A percentile compares a stretch with the other conserved stretches of the same genome.
Conservation (phyloP, 2,329 filamentous ascomycete genomes). For the Byssoonygena ceratinophila region DNA sequence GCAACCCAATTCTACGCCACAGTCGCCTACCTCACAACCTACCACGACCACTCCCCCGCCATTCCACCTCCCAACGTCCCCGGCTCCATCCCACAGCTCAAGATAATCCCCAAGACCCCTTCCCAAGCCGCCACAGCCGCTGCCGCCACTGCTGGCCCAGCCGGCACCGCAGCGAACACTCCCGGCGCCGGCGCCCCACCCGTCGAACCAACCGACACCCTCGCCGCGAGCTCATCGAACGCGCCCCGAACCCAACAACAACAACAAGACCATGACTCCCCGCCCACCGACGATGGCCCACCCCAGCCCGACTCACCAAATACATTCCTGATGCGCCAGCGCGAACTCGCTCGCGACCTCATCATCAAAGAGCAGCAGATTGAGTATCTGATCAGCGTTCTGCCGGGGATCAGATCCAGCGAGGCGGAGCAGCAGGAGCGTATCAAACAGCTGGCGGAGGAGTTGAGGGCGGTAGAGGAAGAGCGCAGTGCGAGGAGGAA, state of each 20-base stretch:
- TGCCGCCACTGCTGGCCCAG: constrained; percentile 14
- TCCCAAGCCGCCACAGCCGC: constrained; percentile 13
- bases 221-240: constrained; percentile 7
- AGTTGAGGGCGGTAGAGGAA: constrained; percentile 37
- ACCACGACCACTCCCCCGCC: constrained; percentile 37
- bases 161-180: constrained; percentile 26
- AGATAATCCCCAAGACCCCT: constrained; percentile 35
- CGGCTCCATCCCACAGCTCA: constrained; percentile 29
- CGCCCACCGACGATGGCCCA: background rate
- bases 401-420: constrained; percentile 38
- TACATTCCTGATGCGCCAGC: constrained; percentile 36
- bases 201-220: background rate
- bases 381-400: constrained; percentile 37
- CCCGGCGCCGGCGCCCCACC: background rate
- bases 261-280: constrained; percentile 15
- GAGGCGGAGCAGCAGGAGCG: constrained; percentile 37
- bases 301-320: constrained; percentile 31
- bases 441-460: constrained; percentile 35
- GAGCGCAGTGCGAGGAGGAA: constrained; percentile 33
- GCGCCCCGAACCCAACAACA: constrained; percentile 15
- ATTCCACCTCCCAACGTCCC: constrained; percentile 25
- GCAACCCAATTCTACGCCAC: constrained; percentile 44
- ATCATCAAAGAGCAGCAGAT: constrained; percentile 44
- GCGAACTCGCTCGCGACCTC: constrained; percentile 40
- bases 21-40: constrained; percentile 39